These are phyloP conservation scores for Solanum ossicruentum DNA, from an alignment of 257 asterid genomes.

Conservation along the genomic window DNA sequence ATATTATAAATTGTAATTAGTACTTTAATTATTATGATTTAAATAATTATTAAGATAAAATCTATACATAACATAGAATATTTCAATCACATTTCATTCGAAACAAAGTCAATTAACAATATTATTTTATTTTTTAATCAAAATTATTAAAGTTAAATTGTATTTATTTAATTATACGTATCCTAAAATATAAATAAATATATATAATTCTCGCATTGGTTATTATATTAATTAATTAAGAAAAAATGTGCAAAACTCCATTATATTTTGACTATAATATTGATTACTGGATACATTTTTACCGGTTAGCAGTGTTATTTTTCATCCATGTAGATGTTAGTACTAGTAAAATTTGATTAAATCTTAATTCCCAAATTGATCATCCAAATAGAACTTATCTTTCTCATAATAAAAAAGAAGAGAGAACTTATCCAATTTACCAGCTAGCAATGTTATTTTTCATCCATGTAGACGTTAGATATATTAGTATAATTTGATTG, in stretches of 20 bases:
- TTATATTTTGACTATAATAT: no score
- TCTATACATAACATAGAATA: background rate
- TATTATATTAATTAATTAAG: no score
- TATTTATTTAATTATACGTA: no score
- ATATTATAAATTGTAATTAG: background rate
- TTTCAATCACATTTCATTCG: background rate
- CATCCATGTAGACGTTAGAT: background rate
- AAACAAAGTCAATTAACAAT: no score
- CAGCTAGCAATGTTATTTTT: background rate
- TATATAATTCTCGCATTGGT: no score
- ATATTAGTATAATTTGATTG: background rate
- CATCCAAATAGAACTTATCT: background rate
- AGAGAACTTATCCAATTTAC: background rate
- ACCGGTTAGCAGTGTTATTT: background rate
- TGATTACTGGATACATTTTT: background rate
- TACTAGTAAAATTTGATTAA: background rate
- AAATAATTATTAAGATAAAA: background rate
- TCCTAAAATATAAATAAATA: no score
- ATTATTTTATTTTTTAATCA: no score
- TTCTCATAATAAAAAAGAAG: no score
- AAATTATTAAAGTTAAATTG: no score
- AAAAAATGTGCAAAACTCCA: no score
- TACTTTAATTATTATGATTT: background rate
- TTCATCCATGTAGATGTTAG: background rate
- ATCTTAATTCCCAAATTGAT: background rate